Conservation (phyloP, 2,329 filamentous ascomycete species). For the Pseudogymnoascus sp. region DNA sequence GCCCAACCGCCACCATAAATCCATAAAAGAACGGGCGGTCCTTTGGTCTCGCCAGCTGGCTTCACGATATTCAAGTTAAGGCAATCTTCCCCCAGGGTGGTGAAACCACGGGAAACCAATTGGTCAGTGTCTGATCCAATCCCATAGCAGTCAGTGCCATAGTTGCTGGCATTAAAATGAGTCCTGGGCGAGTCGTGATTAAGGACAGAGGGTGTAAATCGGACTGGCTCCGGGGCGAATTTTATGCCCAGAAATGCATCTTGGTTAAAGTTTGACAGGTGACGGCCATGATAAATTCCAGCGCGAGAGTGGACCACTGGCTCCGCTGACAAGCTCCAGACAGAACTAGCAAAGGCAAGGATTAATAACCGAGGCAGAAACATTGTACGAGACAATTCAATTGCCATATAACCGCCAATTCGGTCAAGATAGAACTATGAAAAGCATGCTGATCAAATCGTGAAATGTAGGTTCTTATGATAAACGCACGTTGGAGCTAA, state of each 20-base stretch:
- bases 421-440: background rate
- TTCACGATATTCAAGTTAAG: conserved; percentile 49
- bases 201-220: background rate
- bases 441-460: background rate
- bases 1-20: conserved; percentile 35
- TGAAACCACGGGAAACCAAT: conserved; percentile 1
- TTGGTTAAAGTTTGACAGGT: background rate
- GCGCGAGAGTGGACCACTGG: background rate
- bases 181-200: background rate
- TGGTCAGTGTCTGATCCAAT: background rate
- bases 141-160: background rate
- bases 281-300: background rate
- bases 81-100: conserved; percentile 38
- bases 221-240: background rate
- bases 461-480: background rate
- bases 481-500: background rate
- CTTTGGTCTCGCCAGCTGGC: conserved; percentile 34
- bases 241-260: conserved; percentile 3
- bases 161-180: background rate
- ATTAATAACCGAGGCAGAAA: background rate
- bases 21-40: conserved; percentile 46
- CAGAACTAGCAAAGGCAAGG: background rate
- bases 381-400: background rate
- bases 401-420: background rate
- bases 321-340: background rate